Percentiles rank a stretch among this genome's conserved stretches.
Evolutionary conservation across 2,329 filamentous ascomycete species (phyloP).

Genomic region (Rhytidhysteron rufulum): DNA sequence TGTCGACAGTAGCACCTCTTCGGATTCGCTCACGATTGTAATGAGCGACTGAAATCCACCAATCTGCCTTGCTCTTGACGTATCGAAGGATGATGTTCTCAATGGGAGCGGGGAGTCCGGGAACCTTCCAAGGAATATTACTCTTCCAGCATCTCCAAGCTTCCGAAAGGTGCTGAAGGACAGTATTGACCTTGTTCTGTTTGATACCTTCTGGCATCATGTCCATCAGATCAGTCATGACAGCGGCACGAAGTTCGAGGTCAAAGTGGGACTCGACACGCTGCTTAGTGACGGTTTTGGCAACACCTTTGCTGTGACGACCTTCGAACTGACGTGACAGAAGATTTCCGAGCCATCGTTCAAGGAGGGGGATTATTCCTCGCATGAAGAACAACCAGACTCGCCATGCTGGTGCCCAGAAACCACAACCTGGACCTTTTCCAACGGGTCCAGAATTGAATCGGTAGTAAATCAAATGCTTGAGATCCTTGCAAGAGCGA

Average conservation of each 20-base stretch:
- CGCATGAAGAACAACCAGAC: conserved; percentile 99
- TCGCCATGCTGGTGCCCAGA: conserved; percentile 98
- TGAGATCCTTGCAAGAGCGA: conserved; percentile 95
- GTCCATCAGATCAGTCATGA: conserved; percentile 98
- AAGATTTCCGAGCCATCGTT: conserved; percentile 95
- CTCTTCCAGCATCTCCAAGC: conserved; percentile 99
- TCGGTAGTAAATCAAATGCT: conserved; percentile 98
- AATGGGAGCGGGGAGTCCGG: conserved; percentile 90
- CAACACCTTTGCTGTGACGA: conserved; percentile 96
- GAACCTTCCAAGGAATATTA: conserved; percentile 99
- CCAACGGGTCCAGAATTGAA: conserved; percentile 97
- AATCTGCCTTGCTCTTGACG: conserved; percentile 98
- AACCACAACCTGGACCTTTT: conserved; percentile 95
- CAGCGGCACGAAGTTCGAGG: conserved; percentile 90
- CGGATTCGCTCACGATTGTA: conserved; percentile 98
- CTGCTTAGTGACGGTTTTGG: conserved; percentile 98
- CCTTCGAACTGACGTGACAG: conserved; percentile 97
- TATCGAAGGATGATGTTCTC: conserved; percentile 99
- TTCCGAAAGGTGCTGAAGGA: conserved; percentile 93
- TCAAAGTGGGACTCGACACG: conserved; percentile 98
- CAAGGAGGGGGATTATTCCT: conserved; percentile 92
- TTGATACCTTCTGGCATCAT: conserved; percentile 99
- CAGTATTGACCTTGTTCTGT: conserved; percentile 98
- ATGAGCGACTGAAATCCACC: conserved; percentile 99
- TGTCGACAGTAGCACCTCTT: conserved; percentile 94